Percentiles rank a stretch among this genome's conserved stretches.
phyloP scores from a whole-genome alignment of 345 rosid genomes.

The Salix arbutifolia region DNA sequence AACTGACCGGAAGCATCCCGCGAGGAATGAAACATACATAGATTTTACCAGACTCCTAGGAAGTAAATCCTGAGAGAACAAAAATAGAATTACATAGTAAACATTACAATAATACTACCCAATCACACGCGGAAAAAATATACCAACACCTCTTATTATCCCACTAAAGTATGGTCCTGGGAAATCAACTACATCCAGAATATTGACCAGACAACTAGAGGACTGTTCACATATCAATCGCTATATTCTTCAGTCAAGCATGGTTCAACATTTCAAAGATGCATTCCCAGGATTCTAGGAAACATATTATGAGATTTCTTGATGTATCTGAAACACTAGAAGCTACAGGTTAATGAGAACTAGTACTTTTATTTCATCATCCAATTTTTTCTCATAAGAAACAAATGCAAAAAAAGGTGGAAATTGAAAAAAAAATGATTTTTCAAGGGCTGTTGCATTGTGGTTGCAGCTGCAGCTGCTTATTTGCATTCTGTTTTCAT shows the following conservation, averaged over 20 bases:
- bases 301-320: too few species aligned
- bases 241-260: neutral
- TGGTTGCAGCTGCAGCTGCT: too few species aligned
- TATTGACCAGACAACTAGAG: too few species aligned
- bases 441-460: too few species aligned
- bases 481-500: too few species aligned
- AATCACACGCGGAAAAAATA: neutral
- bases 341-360: neutral
- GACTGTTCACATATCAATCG: neutral
- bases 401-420: too few species aligned
- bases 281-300: neutral
- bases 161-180: neutral
- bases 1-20: conserved; percentile 89
- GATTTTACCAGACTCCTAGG: conserved; percentile 56
- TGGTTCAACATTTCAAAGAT: neutral
- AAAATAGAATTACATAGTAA: neutral
- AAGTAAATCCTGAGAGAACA: conserved; percentile 49
- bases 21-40: conserved; percentile 85
- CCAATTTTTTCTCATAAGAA: too few species aligned
- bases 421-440: too few species aligned
- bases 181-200: too few species aligned
- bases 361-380: too few species aligned
- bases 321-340: neutral
- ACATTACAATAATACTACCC: neutral
- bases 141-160: neutral